Base-by-base conservation (phyloP, 2,329 filamentous ascomycete genomes). In the Aspergillus fumigatiaffinis region DNA sequence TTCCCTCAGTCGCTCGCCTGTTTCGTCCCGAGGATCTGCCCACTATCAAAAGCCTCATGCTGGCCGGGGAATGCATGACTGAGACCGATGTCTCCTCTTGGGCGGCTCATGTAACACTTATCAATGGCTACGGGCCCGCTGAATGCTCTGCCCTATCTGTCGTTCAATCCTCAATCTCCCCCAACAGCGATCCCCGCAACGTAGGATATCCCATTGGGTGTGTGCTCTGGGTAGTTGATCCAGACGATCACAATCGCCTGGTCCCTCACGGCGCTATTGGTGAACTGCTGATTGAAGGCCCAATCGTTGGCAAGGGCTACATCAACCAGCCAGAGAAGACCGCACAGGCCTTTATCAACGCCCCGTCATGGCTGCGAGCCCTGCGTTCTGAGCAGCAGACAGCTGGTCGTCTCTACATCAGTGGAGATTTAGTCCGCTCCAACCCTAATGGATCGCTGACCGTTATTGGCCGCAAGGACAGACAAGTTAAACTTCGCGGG, bases 1-100 rank as follows among this genome's bases (percentile, higher is more conserved):
- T 84, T 0, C 79, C 83, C 0, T 74, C 81, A 0, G 74, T 86
- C 12, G 82, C 82, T 0, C 59, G 70, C n/a, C 29, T 53, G 28
- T 20, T 59, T 10, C 3, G 41, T n/a, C 55, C 69, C 42, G 63
- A 65, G 3, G 68, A 41, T 55, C 73, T 38, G 58, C 70, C 32
- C 62, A 55, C 64, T 10, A 57, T 78, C 28, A 72, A 75, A 52
- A 73, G 67, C 3, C 59, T 79, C 1, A 65, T 72, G 3, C 61
- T 70, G 17, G 71, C 70, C 32, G 76, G 76, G 25, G 76, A 78
- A 47, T 23, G 50, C 17, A 17, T 57, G n/a, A 32, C 49, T 21
- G 57, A 59, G 50, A 28, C 52, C 9, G 53, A 56, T 48, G 50
- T 50, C 17, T 48, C 50, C n/a, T 10, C 32, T 2, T 53, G 55